These are phyloP conservation scores for Dryas alaskensis DNA, from an alignment of 306 rosid genomes.

Conservation along the genomic window DNA sequence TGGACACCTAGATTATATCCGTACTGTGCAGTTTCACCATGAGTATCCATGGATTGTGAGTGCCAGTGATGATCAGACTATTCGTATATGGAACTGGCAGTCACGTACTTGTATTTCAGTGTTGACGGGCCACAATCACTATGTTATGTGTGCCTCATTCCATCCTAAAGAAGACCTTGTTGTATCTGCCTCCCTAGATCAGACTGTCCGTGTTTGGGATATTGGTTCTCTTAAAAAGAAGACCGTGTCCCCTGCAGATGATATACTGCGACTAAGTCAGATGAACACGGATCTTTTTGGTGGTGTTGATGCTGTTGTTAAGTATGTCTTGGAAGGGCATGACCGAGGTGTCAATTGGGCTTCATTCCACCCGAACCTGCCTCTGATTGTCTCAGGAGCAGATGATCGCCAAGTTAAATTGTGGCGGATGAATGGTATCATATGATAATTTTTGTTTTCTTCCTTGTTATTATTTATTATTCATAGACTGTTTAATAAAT, in stretches of 20 bases:
- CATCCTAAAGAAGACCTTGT: conserved; percentile 95
- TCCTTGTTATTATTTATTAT: background rate
- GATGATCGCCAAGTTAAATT: conserved; percentile 95
- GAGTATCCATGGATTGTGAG: conserved; percentile 96
- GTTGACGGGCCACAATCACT: conserved; percentile 94
- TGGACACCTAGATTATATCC: conserved; percentile 96
- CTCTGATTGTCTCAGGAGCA: conserved; percentile 95
- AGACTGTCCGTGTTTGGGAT: conserved; percentile 99
- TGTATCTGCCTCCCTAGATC: conserved; percentile 93
- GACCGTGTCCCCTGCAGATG: conserved; percentile 91
- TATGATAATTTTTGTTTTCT: background rate
- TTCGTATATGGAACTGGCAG: conserved; percentile 99
- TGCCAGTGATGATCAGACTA: conserved; percentile 98
- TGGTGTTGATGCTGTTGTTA: conserved; percentile 87
- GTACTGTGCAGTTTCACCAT: conserved; percentile 95
- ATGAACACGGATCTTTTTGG: conserved; percentile 97
- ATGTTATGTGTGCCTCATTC: conserved; percentile 95
- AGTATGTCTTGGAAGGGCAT: conserved; percentile 97
- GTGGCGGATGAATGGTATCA: conserved; percentile 93
- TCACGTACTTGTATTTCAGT: conserved; percentile 96
- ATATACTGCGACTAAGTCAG: conserved; percentile 81
- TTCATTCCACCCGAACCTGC: conserved; percentile 86
- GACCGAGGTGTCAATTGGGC: conserved; percentile 99
- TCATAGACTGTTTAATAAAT: background rate
- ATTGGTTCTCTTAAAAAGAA: conserved; percentile 87